A percentile compares a stretch with the other conserved stretches of the same genome.
Conservation (phyloP, 148 eudicot species). For the Bassia scoparia region DNA sequence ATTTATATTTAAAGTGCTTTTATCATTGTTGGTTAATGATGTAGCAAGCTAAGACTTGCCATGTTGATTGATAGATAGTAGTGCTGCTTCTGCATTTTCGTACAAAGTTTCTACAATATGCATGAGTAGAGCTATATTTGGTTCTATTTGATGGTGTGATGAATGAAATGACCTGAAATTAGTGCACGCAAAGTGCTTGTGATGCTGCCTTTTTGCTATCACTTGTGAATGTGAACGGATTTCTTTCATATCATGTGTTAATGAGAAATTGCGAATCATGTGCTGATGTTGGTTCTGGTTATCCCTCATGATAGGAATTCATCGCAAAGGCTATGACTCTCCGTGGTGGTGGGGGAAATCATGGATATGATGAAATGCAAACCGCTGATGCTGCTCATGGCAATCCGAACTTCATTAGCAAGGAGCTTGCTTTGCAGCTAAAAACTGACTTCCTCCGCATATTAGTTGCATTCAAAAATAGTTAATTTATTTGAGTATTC, state of each 20-base stretch:
- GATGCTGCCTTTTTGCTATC: not conserved
- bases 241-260: too few relatives aligned
- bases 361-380: slow-evolving; percentile 98
- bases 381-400: slow-evolving; percentile 98
- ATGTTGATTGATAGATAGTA: not conserved
- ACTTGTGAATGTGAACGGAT: not conserved
- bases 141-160: not conserved
- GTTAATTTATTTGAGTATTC: not conserved
- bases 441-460: slow-evolving; percentile 56
- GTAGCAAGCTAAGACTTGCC: too few relatives aligned
- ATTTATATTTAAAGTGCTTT: not conserved
- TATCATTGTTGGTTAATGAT: slow-evolving; percentile 8
- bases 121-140: not conserved
- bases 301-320: slow-evolving; percentile 65
- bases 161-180: slow-evolving; percentile 4
- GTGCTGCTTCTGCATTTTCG: slow-evolving; percentile 14
- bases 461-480: slow-evolving; percentile 37
- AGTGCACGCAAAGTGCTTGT: not conserved
- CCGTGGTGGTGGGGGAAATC: slow-evolving; percentile 87
- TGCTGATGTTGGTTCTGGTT: slow-evolving; percentile 6
- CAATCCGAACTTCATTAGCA: slow-evolving; percentile 72
- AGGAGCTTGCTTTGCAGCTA: slow-evolving; percentile 63
- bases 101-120: not conserved
- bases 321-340: slow-evolving; percentile 82
- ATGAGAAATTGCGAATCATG: not conserved